Base-by-base conservation (phyloP, 2,329 filamentous ascomycete genomes). In the Colletotrichum destructivum region DNA sequence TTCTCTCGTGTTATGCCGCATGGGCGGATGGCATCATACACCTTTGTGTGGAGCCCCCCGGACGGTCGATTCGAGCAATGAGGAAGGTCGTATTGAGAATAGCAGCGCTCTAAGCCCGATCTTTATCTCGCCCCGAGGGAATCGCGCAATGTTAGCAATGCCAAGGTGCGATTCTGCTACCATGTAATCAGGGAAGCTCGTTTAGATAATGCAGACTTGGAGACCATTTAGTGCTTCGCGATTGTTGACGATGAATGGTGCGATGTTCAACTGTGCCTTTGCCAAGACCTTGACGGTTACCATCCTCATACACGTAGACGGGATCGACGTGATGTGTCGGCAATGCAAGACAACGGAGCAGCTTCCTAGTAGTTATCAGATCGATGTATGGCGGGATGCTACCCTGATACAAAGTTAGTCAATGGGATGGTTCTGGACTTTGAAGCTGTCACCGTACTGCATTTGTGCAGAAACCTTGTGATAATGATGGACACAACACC, bases 71-170 rank as follows among this genome's bases (percentile, higher is more conserved):
- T 13, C 18, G 49, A 35, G 59, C 57, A 46, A 71, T 68, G 44
- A 47, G 69, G 64, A 71, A 71, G 64, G 69, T 71, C 57, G 69
- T 26, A 71, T 23, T n/a, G 15, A 44, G 26, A 44, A 8, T 9
- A 23, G 5, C 2, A 42, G 57, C 35, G 54, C n/a, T 54, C 51
- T 71, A 62, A 47, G n/a, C 64, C 69, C 46, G 26, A 68, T 62
- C 38, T 46, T 67, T 13, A 46, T 26, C 21, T 35, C 49, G n/a
- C 18, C 23, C 61, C 61, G 61, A 63, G 11, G 18, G 35, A n/a
- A 12, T 23, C 35, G 44, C 13, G 35, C 35, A 63, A 15, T 6
- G 26, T 44, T 26, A 12, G 8, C 47, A 63, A 31, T 31, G 61
- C 35, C 61, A 63, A 21, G 61, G 12, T 35, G 40, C 31, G 15